Evolutionary conservation across 2,329 filamentous ascomycete species (phyloP).

Genomic region (Alternaria burnsii): DNA sequence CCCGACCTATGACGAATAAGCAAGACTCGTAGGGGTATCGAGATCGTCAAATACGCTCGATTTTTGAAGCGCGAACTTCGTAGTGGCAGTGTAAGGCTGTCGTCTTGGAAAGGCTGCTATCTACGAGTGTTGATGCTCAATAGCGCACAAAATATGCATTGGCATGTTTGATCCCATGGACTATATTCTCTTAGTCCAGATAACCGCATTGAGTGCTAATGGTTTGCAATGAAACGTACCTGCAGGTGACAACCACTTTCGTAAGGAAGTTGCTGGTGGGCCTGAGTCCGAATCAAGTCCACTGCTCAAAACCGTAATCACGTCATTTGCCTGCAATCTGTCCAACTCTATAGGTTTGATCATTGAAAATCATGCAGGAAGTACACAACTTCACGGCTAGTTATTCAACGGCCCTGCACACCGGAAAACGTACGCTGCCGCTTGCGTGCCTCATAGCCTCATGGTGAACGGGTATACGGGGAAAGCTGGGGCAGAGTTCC

Average conservation of each 20-base stretch:
- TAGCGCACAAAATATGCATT: background rate
- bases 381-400: background rate
- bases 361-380: background rate
- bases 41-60: background rate
- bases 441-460: constrained; percentile 5
- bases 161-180: background rate
- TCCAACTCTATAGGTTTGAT: background rate
- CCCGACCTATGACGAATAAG: background rate
- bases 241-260: background rate
- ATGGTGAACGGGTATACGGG: background rate
- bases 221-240: constrained; percentile 4
- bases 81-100: background rate
- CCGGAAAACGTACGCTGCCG: constrained; percentile 8
- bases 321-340: constrained; percentile 1
- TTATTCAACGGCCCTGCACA: constrained; percentile 7
- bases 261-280: background rate
- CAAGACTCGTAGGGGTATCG: background rate
- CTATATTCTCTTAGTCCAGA: constrained; percentile 1
- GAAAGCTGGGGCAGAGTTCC: constrained; percentile 13
- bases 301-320: background rate
- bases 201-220: background rate
- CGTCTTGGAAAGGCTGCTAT: background rate
- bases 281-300: background rate
- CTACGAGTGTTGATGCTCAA: background rate
- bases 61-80: background rate